phyloP scores from a whole-genome alignment of 192 early-diverging fungal genomes.

The Rhizoclosmatium globosum region DNA sequence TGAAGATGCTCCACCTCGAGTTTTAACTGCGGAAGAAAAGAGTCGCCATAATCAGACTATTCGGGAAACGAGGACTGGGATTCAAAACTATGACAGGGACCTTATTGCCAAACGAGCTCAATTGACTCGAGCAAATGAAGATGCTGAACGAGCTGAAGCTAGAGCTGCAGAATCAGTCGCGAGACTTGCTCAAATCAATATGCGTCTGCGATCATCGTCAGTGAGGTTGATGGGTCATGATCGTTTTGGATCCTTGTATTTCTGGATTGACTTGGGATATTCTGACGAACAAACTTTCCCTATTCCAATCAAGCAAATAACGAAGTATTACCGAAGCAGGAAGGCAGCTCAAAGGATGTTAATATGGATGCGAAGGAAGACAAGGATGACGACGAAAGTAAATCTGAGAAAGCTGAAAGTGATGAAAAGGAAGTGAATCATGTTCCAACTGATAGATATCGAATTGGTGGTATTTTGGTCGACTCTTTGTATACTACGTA shows the following conservation, averaged over 20 bases:
- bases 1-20: neutral
- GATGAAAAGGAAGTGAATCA: neutral
- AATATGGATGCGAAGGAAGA: too few relatives aligned
- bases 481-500: neutral
- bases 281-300: constrained; percentile 16
- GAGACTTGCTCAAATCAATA: too few relatives aligned
- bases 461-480: constrained; percentile 9
- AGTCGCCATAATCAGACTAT: neutral
- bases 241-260: constrained; percentile 14
- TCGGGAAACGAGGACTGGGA: neutral
- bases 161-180: neutral
- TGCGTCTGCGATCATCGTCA: too few relatives aligned
- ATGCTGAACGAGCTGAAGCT: neutral
- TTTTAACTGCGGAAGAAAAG: neutral
- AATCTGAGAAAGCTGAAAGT: neutral
- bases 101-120: neutral
- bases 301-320: neutral
- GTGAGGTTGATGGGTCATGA: constrained; percentile 7
- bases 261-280: constrained; percentile 28
- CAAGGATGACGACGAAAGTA: neutral
- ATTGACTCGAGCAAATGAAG: neutral
- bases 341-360: too few relatives aligned
- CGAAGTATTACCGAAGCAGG: too few relatives aligned
- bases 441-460: neutral
- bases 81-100: neutral